phyloP scores from a whole-genome alignment of 2,329 filamentous ascomycete species.

The Neopestalotiopsis clavispora region DNA sequence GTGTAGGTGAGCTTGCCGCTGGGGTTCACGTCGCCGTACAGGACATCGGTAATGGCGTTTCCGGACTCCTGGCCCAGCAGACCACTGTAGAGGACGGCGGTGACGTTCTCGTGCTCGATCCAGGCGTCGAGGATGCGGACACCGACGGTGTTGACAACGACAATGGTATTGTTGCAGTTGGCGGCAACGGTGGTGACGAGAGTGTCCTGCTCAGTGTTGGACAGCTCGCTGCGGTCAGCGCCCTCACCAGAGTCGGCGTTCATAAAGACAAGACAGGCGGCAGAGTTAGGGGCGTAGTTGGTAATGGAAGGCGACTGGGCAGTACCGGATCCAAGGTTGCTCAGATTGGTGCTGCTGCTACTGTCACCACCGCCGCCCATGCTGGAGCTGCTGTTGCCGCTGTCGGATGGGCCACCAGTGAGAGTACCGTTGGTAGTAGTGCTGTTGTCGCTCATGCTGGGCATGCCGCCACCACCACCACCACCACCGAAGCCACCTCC shows the following conservation, averaged over 20 bases:
- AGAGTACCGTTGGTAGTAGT: background rate
- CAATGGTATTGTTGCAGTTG: slow-evolving; percentile 70
- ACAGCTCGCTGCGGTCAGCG: slow-evolving; percentile 25
- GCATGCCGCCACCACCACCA: slow-evolving; percentile 26
- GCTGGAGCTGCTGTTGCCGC: background rate
- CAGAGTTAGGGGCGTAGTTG: slow-evolving; percentile 24
- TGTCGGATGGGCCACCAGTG: background rate
- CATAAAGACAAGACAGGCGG: slow-evolving; percentile 63
- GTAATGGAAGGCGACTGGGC: slow-evolving; percentile 19
- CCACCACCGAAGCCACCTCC: slow-evolving; percentile 19
- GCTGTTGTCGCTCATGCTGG: slow-evolving; percentile 18
- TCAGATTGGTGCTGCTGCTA: slow-evolving; percentile 10
- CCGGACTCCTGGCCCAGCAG: slow-evolving; percentile 56
- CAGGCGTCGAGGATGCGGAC: slow-evolving; percentile 63
- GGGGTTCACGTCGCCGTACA: slow-evolving; percentile 66
- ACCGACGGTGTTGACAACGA: slow-evolving; percentile 70
- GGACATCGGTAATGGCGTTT: slow-evolving; percentile 52
- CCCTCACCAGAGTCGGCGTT: slow-evolving; percentile 68
- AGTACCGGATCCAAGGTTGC: slow-evolving; percentile 19
- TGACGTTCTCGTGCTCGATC: slow-evolving; percentile 63
- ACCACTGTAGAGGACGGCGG: slow-evolving; percentile 64
- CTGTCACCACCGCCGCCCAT: background rate
- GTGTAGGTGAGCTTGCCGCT: slow-evolving; percentile 64
- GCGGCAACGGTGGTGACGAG: slow-evolving; percentile 64
- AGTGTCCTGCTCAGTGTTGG: slow-evolving; percentile 45